Base-by-base conservation (phyloP, 106 monocot species). In the Acanthochlamys bracteata region DNA sequence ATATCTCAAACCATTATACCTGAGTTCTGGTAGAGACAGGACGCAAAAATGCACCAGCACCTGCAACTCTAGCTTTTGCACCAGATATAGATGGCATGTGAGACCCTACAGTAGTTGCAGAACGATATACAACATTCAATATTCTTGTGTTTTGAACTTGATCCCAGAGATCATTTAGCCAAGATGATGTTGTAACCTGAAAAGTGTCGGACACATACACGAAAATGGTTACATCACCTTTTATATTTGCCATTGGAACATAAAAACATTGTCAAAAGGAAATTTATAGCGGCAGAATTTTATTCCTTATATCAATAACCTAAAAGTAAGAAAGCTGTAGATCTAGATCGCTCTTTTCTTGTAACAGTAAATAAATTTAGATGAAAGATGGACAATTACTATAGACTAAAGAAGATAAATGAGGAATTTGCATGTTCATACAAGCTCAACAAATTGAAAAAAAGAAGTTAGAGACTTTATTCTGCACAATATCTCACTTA, bases 141-240 rank as follows among this genome's bases (percentile, higher is more conserved):
- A 78, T 46, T 45, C 71, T 78, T 24, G 81, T 78, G 24, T 76
- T 78, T 55, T 89, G 78, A 40, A 89, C 64, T 74, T 82, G 89
- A 79, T 84, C 84, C 54, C 79, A 66, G 42, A 89, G 65, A 71
- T 89, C 89, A 74, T 75, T 89, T 72, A 89, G 59, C 89, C 89
- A 89, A 40, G 89, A 85, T 25, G 89, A 89, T 66, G 89, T 81
- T 42, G 76, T 82, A 10, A 84, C 89, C 89, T 89, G 74, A 65
- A 24, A 61, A 59, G 10, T 27, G 25, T 41, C 1, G 42, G 19
- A 17, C 19, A 10, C 12, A 49, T 49, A 49, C 49, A 49, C 17
- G 10, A 10, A 2, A 2, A 49, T 14, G 49, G 49, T 49, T 1
- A 49, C 4, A 49, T 4, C 10, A 49, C 12, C 12, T 49, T 49